Conservation (phyloP, 2,329 filamentous ascomycete genomes). For the Neofusicoccum laricinum region DNA sequence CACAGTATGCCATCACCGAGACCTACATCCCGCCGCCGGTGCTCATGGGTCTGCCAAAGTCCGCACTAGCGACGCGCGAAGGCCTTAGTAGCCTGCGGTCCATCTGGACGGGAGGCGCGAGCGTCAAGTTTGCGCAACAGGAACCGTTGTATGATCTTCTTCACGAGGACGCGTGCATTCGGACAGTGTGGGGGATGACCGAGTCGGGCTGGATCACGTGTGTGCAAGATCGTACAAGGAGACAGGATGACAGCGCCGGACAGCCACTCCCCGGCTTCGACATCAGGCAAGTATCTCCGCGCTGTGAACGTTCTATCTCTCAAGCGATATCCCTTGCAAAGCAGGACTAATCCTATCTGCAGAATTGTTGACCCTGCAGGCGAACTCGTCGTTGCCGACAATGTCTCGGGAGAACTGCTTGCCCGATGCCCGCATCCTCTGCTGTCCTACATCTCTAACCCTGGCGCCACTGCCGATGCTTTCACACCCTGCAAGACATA, state of each 20-base stretch:
- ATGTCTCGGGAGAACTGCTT: constrained; percentile 2
- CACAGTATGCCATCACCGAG: constrained; percentile 47
- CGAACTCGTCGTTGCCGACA: neutral
- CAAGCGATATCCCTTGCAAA: too few relatives aligned
- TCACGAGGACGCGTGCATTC: constrained; percentile 39
- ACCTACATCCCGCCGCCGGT: constrained; percentile 49
- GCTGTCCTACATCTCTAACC: constrained; percentile 12
- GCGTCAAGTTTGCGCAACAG: constrained; percentile 9
- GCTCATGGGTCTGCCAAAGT: constrained; percentile 23
- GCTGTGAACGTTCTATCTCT: too few relatives aligned
- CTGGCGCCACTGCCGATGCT: constrained; percentile 14
- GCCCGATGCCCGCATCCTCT: constrained; percentile 2
- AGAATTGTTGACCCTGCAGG: constrained; percentile 2
- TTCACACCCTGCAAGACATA: constrained; percentile 22
- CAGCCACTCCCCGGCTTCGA: constrained; percentile 11
- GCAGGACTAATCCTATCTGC: neutral
- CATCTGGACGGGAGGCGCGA: constrained; percentile 49
- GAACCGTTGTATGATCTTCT: constrained; percentile 44
- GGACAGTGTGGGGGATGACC: constrained; percentile 56
- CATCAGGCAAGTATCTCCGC: neutral
- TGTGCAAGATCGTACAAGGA: constrained; percentile 4
- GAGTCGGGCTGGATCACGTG: constrained; percentile 45
- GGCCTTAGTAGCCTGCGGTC: constrained; percentile 43
- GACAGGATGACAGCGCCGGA: constrained; percentile 14
- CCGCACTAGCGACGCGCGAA: constrained; percentile 32